phyloP scores from a whole-genome alignment of 805 yeast species.

The Starmerella riodocensis region DNA sequence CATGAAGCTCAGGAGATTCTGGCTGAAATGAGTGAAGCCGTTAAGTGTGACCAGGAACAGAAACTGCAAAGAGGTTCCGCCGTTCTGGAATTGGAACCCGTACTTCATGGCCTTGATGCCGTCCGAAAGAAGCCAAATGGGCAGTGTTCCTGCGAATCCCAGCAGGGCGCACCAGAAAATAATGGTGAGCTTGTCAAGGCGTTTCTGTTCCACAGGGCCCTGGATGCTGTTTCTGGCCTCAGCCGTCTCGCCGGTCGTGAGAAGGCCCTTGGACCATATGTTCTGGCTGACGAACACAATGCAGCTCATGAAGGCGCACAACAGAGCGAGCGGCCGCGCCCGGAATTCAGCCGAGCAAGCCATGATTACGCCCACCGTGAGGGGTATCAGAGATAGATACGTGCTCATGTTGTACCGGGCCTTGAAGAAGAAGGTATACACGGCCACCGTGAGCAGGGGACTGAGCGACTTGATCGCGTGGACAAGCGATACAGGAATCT shows the following conservation, averaged over 20 bases:
- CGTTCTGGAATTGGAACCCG: slow-evolving; percentile 15
- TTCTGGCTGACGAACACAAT: slow-evolving; percentile 73
- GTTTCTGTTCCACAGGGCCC: slow-evolving; percentile 19
- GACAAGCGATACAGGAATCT: slow-evolving; percentile 87
- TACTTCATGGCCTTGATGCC: slow-evolving; percentile 23
- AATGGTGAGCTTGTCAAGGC: slow-evolving; percentile 71
- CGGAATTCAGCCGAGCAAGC: slow-evolving; percentile 33
- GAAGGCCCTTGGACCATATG: slow-evolving; percentile 70
- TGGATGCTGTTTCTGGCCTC: slow-evolving; percentile 1
- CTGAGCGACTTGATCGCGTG: slow-evolving; percentile 88
- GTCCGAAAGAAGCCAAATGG: slow-evolving; percentile 59
- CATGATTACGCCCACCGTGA: slow-evolving; percentile 74
- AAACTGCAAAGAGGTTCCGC: slow-evolving; percentile 32
- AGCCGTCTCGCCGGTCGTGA: slow-evolving; percentile 33
- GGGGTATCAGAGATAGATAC: slow-evolving; percentile 65
- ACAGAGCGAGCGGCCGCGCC: slow-evolving; percentile 47
- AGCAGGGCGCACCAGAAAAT: slow-evolving; percentile 63
- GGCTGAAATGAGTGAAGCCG: slow-evolving; percentile 66
- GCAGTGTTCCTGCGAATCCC: slow-evolving; percentile 59
- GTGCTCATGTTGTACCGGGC: slow-evolving; percentile 49
- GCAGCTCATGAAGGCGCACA: slow-evolving; percentile 54
- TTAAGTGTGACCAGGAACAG: slow-evolving; percentile 40
- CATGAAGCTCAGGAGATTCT: slow-evolving; percentile 70
- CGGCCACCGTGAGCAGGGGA: slow-evolving; percentile 75
- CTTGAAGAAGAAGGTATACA: slow-evolving; percentile 51